Percentiles rank a stretch among this genome's conserved stretches.
Conservation (phyloP, 768 basidiomycete species). For the Mycena polygramma region DNA sequence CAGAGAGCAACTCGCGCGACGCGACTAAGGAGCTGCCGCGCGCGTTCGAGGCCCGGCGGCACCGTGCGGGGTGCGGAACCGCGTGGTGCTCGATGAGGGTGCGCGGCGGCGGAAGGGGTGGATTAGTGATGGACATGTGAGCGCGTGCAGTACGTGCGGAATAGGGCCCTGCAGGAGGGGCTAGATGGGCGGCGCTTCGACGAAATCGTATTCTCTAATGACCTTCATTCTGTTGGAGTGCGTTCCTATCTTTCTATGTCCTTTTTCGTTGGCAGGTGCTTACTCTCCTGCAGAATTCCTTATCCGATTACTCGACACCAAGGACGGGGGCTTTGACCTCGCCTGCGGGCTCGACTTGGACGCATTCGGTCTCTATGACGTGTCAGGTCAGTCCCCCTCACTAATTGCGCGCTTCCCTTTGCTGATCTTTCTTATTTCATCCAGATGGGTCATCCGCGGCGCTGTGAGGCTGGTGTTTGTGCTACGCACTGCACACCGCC, state of each 20-base stretch:
- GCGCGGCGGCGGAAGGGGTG: slow-evolving; percentile 28
- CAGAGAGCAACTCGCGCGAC: slow-evolving; percentile 40
- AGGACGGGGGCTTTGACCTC: slow-evolving; percentile 69
- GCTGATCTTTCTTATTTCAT: neutral
- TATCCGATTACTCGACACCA: slow-evolving; percentile 57
- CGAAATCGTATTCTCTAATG: slow-evolving; percentile 87
- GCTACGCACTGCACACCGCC: too few relatives aligned
- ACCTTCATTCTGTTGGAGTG: slow-evolving; percentile 57
- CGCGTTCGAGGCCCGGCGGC: slow-evolving; percentile 27
- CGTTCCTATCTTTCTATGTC: slow-evolving; percentile 9
- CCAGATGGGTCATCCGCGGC: slow-evolving; percentile 40
- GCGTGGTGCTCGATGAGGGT: slow-evolving; percentile 31
- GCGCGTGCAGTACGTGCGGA: slow-evolving; percentile 70
- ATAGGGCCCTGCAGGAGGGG: slow-evolving; percentile 82
- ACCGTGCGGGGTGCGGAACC: slow-evolving; percentile 24
- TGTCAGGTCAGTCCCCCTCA: slow-evolving; percentile 70
- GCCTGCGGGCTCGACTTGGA: slow-evolving; percentile 81
- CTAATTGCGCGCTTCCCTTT: slow-evolving; percentile 58
- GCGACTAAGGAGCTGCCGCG: slow-evolving; percentile 33
- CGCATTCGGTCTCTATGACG: slow-evolving; percentile 54
- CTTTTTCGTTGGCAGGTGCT: slow-evolving; percentile 78
- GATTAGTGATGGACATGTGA: slow-evolving; percentile 34
- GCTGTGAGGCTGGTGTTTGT: too few relatives aligned
- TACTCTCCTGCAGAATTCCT: slow-evolving; percentile 78
- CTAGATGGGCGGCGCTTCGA: slow-evolving; percentile 81